Base-by-base conservation (phyloP, 1,284 basidiomycete genomes). In the Boletus albobrunnescens region DNA sequence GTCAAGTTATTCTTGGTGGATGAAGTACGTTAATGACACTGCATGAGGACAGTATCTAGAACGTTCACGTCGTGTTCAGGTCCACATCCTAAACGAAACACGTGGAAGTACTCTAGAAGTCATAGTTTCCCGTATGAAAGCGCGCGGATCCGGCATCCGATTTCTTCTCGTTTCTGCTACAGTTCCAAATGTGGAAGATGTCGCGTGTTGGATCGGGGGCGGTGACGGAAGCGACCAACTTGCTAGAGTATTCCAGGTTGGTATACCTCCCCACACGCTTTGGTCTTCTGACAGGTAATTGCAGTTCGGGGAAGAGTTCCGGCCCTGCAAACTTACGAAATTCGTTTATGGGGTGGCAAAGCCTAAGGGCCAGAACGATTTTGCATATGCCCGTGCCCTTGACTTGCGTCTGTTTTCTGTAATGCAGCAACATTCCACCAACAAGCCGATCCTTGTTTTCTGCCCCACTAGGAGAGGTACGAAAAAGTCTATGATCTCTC, bases 81-180 rank as follows among this genome's bases (percentile, higher is more conserved):
- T 96, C 3, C 95, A 99, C 64, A 86, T 94, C 39, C 77, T 99
- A 10, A 88, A 92, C 44, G 95, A 98, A 67, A 73, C 77, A 16
- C 79, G 93, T 32, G 94, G 94, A 17, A 90, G 92, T 48, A 92
- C 91, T 4, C 75, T 99, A 4, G 95, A 99, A 68, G 94, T 96
- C 5, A 81, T 97, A 7, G 77, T 96, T 24, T 88, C 91, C 2
- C 82, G 95, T n/a, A 95, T 96, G 89, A 92, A 87, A 66, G 70
- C 81, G 3, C 79, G 81, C 5, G 82, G 80, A n/a, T 71, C 73
- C 2, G 67, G 71, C 1, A 81, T 91, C 17, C 82, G 94, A 6
- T 91, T 97, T 60, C 71, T 97, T 23, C 80, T 95, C 6, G 81
- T 97, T 23, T 95, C 93, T 0, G 95, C 95, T 1, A 97, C 95